Evolutionary conservation across 2,329 filamentous ascomycete genomes (phyloP).

Genomic region (Cladorrhinum sp.): DNA sequence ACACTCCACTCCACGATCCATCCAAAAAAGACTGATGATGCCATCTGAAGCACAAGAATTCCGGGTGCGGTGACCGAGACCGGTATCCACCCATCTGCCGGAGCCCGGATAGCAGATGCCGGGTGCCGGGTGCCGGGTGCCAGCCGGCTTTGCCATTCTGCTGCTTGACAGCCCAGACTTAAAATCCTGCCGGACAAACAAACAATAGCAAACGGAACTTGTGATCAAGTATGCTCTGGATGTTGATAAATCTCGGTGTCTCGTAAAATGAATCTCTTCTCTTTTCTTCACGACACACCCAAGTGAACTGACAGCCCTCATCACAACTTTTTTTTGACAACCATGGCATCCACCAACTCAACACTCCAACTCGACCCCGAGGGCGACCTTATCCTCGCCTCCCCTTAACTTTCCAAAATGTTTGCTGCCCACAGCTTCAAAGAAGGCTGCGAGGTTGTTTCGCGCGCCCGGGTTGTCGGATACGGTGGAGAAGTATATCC

Average conservation of each 20-base stretch:
- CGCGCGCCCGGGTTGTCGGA: too few species aligned
- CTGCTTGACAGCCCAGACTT: too few species aligned
- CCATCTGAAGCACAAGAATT: neutral
- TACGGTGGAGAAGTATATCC: too few species aligned
- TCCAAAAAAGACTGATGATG: neutral
- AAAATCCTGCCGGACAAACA: neutral
- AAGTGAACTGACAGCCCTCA: neutral
- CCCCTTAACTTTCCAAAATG: too few species aligned
- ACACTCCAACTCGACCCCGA: neutral
- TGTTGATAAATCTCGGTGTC: too few species aligned
- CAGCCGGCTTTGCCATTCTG: too few species aligned
- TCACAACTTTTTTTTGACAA: too few species aligned
- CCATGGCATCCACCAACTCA: neutral
- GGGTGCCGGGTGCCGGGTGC: neutral
- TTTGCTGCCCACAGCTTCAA: too few species aligned
- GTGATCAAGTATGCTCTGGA: too few species aligned
- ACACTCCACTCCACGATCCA: too few species aligned
- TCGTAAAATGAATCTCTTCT: neutral
- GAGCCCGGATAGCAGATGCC: neutral
- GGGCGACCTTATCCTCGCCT: neutral
- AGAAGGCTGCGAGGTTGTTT: too few species aligned
- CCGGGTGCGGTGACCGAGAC: neutral
- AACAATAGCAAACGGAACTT: too few species aligned
- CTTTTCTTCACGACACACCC: neutral
- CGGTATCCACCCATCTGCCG: neutral